Evolutionary conservation across 2,329 filamentous ascomycete genomes (phyloP), one percentile per base, ranked within the genome.

Genomic region (Endoconidiophora polonica): DNA sequence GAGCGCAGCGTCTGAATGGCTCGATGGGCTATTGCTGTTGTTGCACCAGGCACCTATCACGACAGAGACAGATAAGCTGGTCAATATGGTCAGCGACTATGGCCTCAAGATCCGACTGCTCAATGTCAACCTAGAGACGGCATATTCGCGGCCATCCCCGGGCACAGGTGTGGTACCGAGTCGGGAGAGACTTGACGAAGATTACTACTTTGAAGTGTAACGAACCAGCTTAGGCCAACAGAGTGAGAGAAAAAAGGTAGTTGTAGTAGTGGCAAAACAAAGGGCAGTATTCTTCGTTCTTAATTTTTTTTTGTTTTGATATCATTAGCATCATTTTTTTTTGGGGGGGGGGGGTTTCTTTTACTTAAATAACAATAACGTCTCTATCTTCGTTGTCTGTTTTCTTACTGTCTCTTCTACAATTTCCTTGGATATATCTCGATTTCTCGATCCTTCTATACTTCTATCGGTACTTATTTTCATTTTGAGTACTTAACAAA

Each of bases 11-110:
- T 93, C 87, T 0, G 91, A 98, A 65, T 98, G 91, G 91, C 73
- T 98, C 4, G 91, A 98, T 62, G 91, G 91, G 1, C 68, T 98
- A 56, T 72, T 96, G 51, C 94, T 98, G 87, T 71, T 98, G 49
- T 73, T 98, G 22, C 87, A 93, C 60, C 91, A 98, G 65, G 79
- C 88, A 53, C 91, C 91, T 18, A 95, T 98, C 61, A 98, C 91
- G n/a, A 78, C 87, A 2, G 90, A 96, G 66, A 96, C 91, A 36
- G 90, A 83, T 61, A 93, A 91, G 64, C 68, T 96, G 54, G 81
- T 95, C 49, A 79, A 81, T 50, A 68, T 95, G 58, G 84, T 96
- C 53, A 79, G 80, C 59, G 84, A 93, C 57, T 96, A 94, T 61
- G 88, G 91, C 3, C 68, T 96, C 55, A 94, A 94, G 69, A 93